Evolutionary conservation across 768 basidiomycete species (phyloP), one percentile per base, ranked within the genome.

Genomic region (Peribolospora baueri): DNA sequence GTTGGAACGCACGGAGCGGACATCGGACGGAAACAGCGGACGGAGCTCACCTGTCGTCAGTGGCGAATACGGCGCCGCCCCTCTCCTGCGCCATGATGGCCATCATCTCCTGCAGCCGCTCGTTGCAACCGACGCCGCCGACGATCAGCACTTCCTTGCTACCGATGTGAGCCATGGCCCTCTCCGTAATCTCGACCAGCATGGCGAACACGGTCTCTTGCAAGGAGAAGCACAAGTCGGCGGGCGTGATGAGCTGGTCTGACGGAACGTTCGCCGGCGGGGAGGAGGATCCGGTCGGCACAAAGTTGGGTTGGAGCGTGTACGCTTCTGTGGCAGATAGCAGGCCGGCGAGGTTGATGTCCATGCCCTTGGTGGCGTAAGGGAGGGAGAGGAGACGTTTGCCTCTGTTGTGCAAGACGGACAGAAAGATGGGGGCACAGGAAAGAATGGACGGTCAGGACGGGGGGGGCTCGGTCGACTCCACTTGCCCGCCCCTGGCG

Each of bases 321-420:
- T 85, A 88, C 2, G 81, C 78, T 69, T 97, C 93, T 7, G 78
- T 76, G 2, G 86, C 79, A 4, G 84, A 81, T 47, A 97, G 70
- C 55, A 98, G 80, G 1, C 93, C 93, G n/a, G 90, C 90, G 58
- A 98, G 72, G 61, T 87, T 84, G 60, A 97, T 70, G 66, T 98
- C 93, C 93, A 98, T 98, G 39, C 93, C 93, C 65, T 98, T 98
- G 1, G 90, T 98, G 3, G 88, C 75, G 66, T 97, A 98, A 3
- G 93, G 90, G 49, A 98, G 72, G 3, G 80, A 70, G 2, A 97
- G 66, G 2, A 97, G 71, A 11, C 81, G 77, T 63, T 76, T 83
- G 9, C 91, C 91, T 61, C 90, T 93, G 62, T 39, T 6, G 7
- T 13, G 6, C 3, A 11, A 13, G 4, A 43, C 1, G 40, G 10